Percentiles rank a stretch among this genome's conserved stretches.
These are phyloP conservation scores for Monilinia fructicola DNA, from an alignment of 2,329 filamentous ascomycete genomes.

Conservation along the genomic window DNA sequence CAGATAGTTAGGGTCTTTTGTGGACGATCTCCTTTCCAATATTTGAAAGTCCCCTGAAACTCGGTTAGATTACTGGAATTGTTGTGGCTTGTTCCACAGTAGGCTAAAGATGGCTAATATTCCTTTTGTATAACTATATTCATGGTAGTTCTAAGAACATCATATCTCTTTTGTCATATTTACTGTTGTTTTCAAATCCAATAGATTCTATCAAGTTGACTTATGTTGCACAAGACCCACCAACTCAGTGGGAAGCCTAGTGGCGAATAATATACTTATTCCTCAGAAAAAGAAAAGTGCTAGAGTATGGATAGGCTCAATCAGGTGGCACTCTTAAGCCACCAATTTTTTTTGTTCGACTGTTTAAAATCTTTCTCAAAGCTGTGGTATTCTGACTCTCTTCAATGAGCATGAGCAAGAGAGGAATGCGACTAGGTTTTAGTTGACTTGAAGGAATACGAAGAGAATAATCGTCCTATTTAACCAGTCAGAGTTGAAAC, in stretches of 20 bases:
- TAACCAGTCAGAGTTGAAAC: background rate
- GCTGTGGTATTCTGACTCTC: background rate
- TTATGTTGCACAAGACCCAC: background rate
- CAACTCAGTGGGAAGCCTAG: background rate
- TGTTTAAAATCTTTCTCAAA: background rate
- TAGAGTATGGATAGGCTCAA: background rate
- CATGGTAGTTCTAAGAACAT: background rate
- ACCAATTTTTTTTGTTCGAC: background rate
- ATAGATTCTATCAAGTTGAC: background rate
- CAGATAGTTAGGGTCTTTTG: background rate
- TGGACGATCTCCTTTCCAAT: background rate
- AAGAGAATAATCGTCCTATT: background rate
- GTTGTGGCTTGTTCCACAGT: background rate
- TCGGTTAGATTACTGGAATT: background rate
- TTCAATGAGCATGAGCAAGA: background rate
- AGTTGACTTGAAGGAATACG: background rate
- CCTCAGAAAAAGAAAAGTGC: slow-evolving; percentile 9
- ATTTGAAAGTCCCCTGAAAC: background rate
- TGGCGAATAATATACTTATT: background rate
- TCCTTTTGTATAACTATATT: background rate
- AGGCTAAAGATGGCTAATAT: background rate
- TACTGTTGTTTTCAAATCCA: background rate
- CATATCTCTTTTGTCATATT: background rate
- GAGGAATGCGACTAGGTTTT: background rate
- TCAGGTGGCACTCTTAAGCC: background rate